Evolutionary conservation across 257 asterid genomes (phyloP).

Genomic region (Solanum megistacrolobum): DNA sequence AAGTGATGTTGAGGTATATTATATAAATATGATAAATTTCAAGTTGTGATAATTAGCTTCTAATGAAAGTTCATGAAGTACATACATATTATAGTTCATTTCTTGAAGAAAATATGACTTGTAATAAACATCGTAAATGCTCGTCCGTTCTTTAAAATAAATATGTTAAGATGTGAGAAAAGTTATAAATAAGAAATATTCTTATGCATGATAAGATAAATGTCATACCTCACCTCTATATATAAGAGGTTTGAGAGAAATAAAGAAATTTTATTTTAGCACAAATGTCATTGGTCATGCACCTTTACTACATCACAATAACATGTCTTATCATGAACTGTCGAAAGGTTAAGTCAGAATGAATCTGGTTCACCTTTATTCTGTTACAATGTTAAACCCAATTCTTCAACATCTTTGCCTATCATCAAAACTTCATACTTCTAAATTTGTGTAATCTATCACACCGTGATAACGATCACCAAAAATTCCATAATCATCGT

Average conservation of each 20-base stretch:
- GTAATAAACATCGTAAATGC: background rate
- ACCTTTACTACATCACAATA: background rate
- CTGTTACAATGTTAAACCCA: background rate
- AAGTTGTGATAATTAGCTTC: background rate
- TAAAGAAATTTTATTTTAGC: background rate
- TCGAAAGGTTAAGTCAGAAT: background rate
- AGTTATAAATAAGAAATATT: too few relatives aligned
- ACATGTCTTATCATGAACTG: background rate
- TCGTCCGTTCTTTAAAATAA: background rate
- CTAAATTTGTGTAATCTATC: background rate
- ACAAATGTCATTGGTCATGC: background rate
- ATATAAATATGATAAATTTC: too few relatives aligned
- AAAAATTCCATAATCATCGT: too few relatives aligned
- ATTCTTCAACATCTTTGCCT: background rate
- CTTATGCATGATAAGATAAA: background rate
- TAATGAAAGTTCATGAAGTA: too few relatives aligned
- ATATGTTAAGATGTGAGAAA: background rate
- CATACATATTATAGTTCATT: background rate
- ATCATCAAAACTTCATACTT: background rate
- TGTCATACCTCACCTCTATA: background rate
- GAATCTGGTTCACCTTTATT: background rate
- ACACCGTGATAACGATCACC: fast-evolving
- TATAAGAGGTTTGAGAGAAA: too few relatives aligned
- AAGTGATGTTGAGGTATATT: background rate
- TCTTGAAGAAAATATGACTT: background rate